phyloP scores from a whole-genome alignment of 2,329 filamentous ascomycete species.

The Bipolaris cookei region DNA sequence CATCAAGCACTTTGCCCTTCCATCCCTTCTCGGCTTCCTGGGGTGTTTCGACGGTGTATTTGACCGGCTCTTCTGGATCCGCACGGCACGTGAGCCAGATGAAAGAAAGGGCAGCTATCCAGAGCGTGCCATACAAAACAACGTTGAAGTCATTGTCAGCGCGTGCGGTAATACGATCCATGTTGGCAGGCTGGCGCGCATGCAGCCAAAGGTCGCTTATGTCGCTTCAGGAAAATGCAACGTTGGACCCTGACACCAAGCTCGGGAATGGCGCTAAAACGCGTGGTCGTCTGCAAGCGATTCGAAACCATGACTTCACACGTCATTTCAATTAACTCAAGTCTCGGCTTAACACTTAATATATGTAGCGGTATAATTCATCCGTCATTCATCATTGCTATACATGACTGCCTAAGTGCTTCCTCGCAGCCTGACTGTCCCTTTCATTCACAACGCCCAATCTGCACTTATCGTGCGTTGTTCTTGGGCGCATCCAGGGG shows the following conservation, averaged over 20 bases:
- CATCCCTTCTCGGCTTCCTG: slow-evolving; percentile 62
- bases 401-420: background rate
- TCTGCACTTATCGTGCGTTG: slow-evolving; percentile 39
- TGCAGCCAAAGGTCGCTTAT: slow-evolving; percentile 11
- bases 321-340: background rate
- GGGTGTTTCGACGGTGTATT: slow-evolving; percentile 68
- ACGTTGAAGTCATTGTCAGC: slow-evolving; percentile 33
- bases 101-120: slow-evolving; percentile 29
- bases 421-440: background rate
- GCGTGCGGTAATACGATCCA: slow-evolving; percentile 36
- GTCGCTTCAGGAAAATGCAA: slow-evolving; percentile 5
- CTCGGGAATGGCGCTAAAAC: slow-evolving; percentile 14
- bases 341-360: background rate
- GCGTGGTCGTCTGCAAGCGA: slow-evolving; percentile 27
- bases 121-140: slow-evolving; percentile 28
- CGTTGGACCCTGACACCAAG: slow-evolving; percentile 12
- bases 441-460: background rate
- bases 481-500: slow-evolving; percentile 61
- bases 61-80: slow-evolving; percentile 55
- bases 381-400: slow-evolving; percentile 1
- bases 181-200: slow-evolving; percentile 17
- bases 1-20: slow-evolving; percentile 63
- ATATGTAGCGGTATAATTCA: slow-evolving; percentile 1
- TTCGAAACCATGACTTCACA: background rate
- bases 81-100: slow-evolving; percentile 37